phyloP scores from a whole-genome alignment of 176 grass and related monocot genomes.

The Pontederia paniculata region DNA sequence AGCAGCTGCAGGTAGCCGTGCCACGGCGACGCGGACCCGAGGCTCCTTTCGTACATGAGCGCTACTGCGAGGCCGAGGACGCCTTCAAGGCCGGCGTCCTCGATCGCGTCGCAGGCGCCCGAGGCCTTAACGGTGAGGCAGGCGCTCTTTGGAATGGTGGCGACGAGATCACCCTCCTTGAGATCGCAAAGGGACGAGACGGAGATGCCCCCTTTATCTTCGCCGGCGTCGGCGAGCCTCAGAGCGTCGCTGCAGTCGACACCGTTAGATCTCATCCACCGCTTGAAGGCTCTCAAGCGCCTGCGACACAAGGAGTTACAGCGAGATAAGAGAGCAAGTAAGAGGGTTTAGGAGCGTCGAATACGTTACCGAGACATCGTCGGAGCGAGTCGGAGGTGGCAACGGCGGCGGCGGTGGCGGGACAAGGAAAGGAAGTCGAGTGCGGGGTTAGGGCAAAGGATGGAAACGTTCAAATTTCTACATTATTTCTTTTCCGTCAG shows the following conservation, averaged over 20 bases:
- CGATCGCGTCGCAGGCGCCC: constrained; percentile 35
- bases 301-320: constrained; percentile 15
- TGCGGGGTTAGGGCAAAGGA: no score
- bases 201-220: constrained; percentile 31
- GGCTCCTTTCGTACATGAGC: constrained; percentile 68
- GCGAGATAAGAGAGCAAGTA: no score
- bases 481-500: no score
- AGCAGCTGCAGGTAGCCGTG: constrained; percentile 56
- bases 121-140: constrained; percentile 67
- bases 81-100: constrained; percentile 42
- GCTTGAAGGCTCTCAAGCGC: constrained; percentile 55
- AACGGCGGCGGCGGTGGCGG: no score
- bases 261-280: constrained; percentile 66
- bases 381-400: no score
- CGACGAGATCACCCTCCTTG: constrained; percentile 52
- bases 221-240: constrained; percentile 25
- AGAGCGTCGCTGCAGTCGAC: constrained; percentile 83
- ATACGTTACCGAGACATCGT: no score
- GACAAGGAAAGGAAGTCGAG: no score
- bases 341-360: no score
- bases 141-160: constrained; percentile 58
- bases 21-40: constrained; percentile 45
- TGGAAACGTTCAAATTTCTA: no score
- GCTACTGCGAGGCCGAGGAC: constrained; percentile 53
- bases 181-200: constrained; percentile 44